Evolutionary conservation across 176 grass and related monocot species (phyloP), one percentile per base, ranked within the genome.

Genomic region (Phoenix dactylifera): DNA sequence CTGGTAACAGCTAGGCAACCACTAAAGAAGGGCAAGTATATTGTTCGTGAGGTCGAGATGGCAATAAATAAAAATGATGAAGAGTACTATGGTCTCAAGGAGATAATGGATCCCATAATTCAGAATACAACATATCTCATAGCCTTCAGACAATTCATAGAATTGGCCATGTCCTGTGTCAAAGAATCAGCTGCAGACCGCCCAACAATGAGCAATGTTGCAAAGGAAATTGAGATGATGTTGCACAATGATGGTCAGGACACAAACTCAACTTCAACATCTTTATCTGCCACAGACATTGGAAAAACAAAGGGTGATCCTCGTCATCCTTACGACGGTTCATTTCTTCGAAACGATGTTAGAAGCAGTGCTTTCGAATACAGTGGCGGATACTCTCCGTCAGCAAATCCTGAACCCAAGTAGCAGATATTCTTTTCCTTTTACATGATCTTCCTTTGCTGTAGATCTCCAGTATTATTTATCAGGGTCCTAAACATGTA

Each of bases 191-290:
- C 17, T 51, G 16, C 68, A 24, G 16, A 58, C 5, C 63, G 89
- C 19, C 89, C 89, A 2, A 65, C 69, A 0, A 95, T 89, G 89
- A 95, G 78, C 68, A 74, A 54, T 50, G 24, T 85, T 2, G 85
- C 71, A 35, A 89, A 80, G 69, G 78, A 82, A 76, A 89, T 85
- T 2, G 85, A 95, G 78, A 54, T 23, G 63, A 89, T 89, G 50
- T 73, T 95, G 78, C 78, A 74, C 71, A 68, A 79, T 52, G 62
- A 63, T 25, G 81, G 89, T 24, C 22, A 89, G 30, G 77, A 58
- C n/a, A n/a, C 60, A 0, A 79, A 24, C 48, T 68, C 77, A 0
- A 64, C 69, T 6, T 82, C 78, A 6, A 74, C 74, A 74, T 70
- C 81, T 53, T 88, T 67, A 7, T 83, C 78, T 69, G 76, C 74